These are phyloP conservation scores for Amauroascus niger DNA, from an alignment of 2,329 filamentous ascomycete species.

Conservation along the genomic window DNA sequence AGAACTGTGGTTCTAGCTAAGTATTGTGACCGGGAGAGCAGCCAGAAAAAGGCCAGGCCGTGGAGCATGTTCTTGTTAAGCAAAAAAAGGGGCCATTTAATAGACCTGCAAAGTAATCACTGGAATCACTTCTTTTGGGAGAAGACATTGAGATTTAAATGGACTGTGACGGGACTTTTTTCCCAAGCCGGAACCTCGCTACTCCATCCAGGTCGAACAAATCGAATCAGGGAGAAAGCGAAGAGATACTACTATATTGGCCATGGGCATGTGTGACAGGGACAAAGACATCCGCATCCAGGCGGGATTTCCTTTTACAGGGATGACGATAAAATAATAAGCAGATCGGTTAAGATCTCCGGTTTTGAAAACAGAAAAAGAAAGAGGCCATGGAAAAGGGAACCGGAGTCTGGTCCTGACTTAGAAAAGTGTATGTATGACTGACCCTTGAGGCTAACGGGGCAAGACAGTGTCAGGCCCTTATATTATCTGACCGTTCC, in stretches of 20 bases:
- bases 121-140: not conserved
- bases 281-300: slow-evolving; percentile 8
- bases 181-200: not conserved
- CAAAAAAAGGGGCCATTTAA: not conserved
- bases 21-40: not conserved
- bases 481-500: slow-evolving; percentile 14
- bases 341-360: slow-evolving; percentile 4
- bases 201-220: not conserved
- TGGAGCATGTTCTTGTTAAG: no score
- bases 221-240: not conserved
- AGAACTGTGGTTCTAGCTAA: not conserved
- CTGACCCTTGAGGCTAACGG: slow-evolving; percentile 6
- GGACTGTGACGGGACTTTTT: not conserved
- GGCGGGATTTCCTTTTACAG: slow-evolving; percentile 8
- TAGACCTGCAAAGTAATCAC: not conserved
- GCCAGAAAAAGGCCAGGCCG: not conserved
- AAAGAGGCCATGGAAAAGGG: not conserved
- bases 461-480: slow-evolving; percentile 9
- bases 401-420: slow-evolving; percentile 4
- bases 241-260: not conserved
- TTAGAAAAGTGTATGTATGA: slow-evolving; percentile 11
- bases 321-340: slow-evolving; percentile 7
- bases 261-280: not conserved
- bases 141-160: not conserved
- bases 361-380: slow-evolving; percentile 8